These are phyloP conservation scores for Malus sieversii DNA, from an alignment of 306 rosid species.

Conservation along the genomic window DNA sequence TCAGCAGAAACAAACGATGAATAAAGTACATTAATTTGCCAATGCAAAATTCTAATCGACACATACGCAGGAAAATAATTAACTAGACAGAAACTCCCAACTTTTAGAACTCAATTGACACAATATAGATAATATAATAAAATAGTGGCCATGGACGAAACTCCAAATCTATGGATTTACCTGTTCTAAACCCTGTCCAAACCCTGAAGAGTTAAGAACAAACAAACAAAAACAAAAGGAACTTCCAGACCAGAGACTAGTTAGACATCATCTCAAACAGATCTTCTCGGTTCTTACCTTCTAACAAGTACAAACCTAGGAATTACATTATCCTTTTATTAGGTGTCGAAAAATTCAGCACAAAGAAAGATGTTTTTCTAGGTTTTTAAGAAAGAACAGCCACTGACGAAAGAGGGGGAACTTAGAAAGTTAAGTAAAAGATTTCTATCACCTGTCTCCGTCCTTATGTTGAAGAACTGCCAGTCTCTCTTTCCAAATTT, in stretches of 20 bases:
- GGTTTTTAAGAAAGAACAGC: not conserved
- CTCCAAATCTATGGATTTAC: not conserved
- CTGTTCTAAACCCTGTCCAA: not conserved
- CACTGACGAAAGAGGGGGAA: not conserved
- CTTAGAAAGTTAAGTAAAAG: not conserved
- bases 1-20: conserved; percentile 11
- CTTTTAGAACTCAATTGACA: not conserved
- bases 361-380: not conserved
- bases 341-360: not conserved
- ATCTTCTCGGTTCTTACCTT: not conserved
- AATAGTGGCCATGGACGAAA: not conserved
- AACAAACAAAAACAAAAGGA: not conserved
- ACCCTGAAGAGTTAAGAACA: not conserved
- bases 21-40: not conserved
- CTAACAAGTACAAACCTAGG: too few relatives aligned
- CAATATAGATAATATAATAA: not conserved
- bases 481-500: not conserved
- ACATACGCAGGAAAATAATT: not conserved
- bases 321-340: too few relatives aligned
- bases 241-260: not conserved
- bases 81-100: not conserved
- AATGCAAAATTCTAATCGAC: not conserved
- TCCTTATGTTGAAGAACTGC: not conserved
- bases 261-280: not conserved
- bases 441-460: not conserved